Evolutionary conservation across 371 early-diverging fungal genomes (phyloP).

Genomic region (Coemansia sp.): DNA sequence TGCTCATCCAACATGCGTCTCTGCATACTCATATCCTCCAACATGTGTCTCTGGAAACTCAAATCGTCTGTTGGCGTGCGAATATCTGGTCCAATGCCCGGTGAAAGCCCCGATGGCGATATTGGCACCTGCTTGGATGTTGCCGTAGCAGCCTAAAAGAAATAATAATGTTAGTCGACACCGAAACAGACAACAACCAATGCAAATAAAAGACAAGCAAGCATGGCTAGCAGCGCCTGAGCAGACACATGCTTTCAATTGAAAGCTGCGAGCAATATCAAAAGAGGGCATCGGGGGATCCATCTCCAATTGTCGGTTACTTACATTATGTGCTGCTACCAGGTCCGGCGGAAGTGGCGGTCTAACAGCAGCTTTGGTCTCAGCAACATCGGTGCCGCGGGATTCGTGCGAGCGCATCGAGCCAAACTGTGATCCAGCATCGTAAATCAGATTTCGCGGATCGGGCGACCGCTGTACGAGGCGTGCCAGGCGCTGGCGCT

Average conservation of each 20-base stretch:
- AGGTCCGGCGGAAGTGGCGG: conserved; percentile 4
- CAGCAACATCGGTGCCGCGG: conserved; percentile 1
- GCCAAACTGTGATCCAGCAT: conserved; percentile 43
- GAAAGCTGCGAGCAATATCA: too few species aligned
- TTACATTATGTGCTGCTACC: conserved; percentile 17
- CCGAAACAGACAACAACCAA: neutral
- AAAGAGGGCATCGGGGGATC: neutral
- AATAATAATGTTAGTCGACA: neutral
- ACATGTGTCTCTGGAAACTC: neutral
- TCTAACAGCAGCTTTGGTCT: neutral
- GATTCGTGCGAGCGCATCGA: conserved; percentile 45
- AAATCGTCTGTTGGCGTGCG: neutral
- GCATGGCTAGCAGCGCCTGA: too few species aligned
- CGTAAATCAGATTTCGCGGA: conserved; percentile 48
- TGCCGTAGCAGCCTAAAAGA: neutral
- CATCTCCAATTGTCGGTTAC: conserved; percentile 2
- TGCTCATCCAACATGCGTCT: conserved; percentile 3
- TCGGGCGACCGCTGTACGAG: conserved; percentile 46
- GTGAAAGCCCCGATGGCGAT: neutral
- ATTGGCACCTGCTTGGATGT: neutral
- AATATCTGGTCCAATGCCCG: neutral
- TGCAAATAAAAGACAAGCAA: neutral
- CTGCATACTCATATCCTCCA: conserved; percentile 4
- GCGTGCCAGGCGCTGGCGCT: conserved; percentile 20
- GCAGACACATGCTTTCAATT: too few species aligned